Percentiles rank a stretch among this genome's conserved stretches.
phyloP scores from a whole-genome alignment of 169 alveolate species.

The Cryptosporidium meleagridis region DNA sequence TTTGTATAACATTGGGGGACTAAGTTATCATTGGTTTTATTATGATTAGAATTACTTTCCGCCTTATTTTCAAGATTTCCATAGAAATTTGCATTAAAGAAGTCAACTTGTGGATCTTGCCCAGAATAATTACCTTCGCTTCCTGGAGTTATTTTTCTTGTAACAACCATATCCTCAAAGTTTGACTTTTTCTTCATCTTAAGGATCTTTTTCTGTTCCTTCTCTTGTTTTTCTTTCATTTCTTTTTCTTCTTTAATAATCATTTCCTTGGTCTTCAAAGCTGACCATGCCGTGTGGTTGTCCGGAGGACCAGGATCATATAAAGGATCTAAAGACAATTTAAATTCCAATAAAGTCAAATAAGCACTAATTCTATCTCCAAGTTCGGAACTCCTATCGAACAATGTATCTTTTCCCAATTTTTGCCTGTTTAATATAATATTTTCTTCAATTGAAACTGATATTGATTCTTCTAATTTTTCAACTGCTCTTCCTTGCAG shows the following conservation, averaged over 20 bases:
- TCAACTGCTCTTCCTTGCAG: slow-evolving; percentile 71
- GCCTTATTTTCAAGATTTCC: slow-evolving; percentile 7
- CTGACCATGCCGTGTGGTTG: slow-evolving; percentile 81
- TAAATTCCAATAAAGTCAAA: slow-evolving; percentile 79
- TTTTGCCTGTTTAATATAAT: slow-evolving; percentile 36
- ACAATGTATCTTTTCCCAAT: slow-evolving; percentile 42
- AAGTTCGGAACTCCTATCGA: slow-evolving; percentile 76
- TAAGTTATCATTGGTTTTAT: background rate
- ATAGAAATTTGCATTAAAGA: slow-evolving; percentile 27
- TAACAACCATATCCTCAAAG: slow-evolving; percentile 38
- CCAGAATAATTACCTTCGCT: background rate
- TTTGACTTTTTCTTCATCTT: slow-evolving; percentile 21
- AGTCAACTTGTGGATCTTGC: slow-evolving; percentile 70
- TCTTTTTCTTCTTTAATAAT: slow-evolving; percentile 25
- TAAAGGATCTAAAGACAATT: slow-evolving; percentile 78
- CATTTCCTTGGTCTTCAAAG: slow-evolving; percentile 74
- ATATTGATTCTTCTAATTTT: slow-evolving; percentile 48
- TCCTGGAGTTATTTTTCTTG: slow-evolving; percentile 7
- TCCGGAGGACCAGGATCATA: slow-evolving; percentile 85
- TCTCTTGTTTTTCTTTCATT: slow-evolving; percentile 36
- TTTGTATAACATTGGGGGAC: slow-evolving; percentile 49
- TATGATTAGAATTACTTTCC: background rate
- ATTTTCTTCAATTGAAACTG: slow-evolving; percentile 44
- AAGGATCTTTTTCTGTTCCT: background rate
- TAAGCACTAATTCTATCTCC: slow-evolving; percentile 75